A percentile compares a stretch with the other conserved stretches of the same genome.
Conservation (phyloP, 257 asterid genomes). For the Solanum neorickii region DNA sequence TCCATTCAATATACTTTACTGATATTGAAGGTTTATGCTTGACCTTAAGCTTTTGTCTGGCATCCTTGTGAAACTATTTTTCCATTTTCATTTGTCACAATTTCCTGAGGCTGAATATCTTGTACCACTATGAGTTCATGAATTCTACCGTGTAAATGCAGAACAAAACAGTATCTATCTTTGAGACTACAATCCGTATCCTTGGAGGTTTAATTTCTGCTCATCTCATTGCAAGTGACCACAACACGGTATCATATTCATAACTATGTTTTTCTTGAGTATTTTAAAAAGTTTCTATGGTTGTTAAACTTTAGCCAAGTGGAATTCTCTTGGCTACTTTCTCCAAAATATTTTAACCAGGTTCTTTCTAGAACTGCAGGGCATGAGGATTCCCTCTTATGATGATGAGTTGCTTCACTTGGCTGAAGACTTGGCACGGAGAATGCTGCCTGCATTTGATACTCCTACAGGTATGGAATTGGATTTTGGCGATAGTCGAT, state of each 20-base stretch:
- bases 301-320: background rate
- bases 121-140: background rate
- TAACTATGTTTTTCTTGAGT: background rate
- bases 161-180: conserved; percentile 96
- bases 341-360: background rate
- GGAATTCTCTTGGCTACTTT: background rate
- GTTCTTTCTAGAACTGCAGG: conserved; percentile 37
- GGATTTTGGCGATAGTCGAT: background rate
- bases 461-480: conserved; percentile 79
- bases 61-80: background rate
- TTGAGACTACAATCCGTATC: conserved; percentile 92
- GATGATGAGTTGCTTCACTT: conserved; percentile 76
- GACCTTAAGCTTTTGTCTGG: background rate
- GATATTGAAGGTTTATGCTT: background rate
- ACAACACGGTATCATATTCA: conserved; percentile 62
- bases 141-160: conserved; percentile 28
- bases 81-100: background rate
- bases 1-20: background rate
- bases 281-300: background rate
- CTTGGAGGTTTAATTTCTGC: conserved; percentile 98
- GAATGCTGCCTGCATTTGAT: conserved; percentile 97
- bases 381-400: conserved; percentile 87
- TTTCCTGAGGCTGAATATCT: background rate
- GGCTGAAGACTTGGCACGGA: conserved; percentile 87
- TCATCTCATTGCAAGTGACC: conserved; percentile 93